Evolutionary conservation across 805 yeast species (phyloP).

Genomic region (Kodamaea nitidulidarum): DNA sequence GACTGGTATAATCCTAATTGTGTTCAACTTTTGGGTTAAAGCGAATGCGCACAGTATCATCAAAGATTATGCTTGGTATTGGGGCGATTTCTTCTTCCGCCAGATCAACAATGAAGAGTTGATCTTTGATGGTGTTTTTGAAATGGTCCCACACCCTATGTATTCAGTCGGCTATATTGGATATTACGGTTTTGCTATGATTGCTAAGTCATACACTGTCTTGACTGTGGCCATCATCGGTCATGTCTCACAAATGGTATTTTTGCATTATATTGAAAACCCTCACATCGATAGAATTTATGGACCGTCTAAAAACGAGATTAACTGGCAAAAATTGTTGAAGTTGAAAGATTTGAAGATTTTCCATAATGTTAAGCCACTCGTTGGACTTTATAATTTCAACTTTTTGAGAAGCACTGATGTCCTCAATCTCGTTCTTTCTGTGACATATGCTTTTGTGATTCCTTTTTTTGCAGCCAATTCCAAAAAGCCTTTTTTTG

Average conservation of each 20-base stretch:
- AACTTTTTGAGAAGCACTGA: slow-evolving; percentile 63
- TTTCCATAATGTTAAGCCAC: slow-evolving; percentile 42
- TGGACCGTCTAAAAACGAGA: slow-evolving; percentile 44
- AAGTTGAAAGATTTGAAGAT: slow-evolving; percentile 47
- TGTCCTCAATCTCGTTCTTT: slow-evolving; percentile 43
- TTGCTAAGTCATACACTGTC: slow-evolving; percentile 69
- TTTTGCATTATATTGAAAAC: slow-evolving; percentile 70
- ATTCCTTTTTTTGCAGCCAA: slow-evolving; percentile 37
- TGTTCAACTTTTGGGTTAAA: slow-evolving; percentile 81
- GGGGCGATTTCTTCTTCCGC: slow-evolving; percentile 90
- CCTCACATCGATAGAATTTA: slow-evolving; percentile 85
- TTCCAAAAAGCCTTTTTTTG: slow-evolving; percentile 19
- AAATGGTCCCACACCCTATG: slow-evolving; percentile 91
- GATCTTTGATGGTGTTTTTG: slow-evolving; percentile 85
- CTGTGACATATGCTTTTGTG: slow-evolving; percentile 38
- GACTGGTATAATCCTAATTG: slow-evolving; percentile 56
- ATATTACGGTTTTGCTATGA: slow-evolving; percentile 77
- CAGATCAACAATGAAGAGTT: slow-evolving; percentile 59
- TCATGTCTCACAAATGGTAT: slow-evolving; percentile 72
- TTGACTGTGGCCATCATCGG: slow-evolving; percentile 68
- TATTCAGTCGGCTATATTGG: slow-evolving; percentile 87
- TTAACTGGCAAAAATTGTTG: slow-evolving; percentile 32
- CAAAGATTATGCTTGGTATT: slow-evolving; percentile 89
- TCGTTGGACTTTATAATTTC: slow-evolving; percentile 62
- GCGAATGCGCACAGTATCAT: slow-evolving; percentile 84